Percentiles rank a stretch among this genome's conserved stretches.
Conservation (phyloP, 192 early-diverging fungal species). For the Dispira simplex region DNA sequence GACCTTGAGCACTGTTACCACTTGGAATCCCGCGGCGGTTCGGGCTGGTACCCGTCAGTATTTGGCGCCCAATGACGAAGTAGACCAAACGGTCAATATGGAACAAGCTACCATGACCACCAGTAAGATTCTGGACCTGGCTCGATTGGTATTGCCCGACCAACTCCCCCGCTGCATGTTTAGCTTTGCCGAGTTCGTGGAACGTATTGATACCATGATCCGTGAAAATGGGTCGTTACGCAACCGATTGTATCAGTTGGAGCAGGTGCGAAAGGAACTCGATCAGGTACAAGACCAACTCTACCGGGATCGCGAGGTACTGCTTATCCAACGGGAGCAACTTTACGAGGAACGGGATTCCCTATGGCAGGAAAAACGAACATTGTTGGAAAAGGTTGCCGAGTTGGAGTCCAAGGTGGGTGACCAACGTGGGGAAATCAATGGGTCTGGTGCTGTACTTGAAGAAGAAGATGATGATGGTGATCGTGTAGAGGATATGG, state of each 20-base stretch:
- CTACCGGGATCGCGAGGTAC: constrained; percentile 9
- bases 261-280: constrained; percentile 6
- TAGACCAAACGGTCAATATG: not conserved
- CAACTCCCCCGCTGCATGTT: constrained; percentile 9
- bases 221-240: constrained; percentile 1
- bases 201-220: constrained; percentile 7
- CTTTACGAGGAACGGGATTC: not conserved
- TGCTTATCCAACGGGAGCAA: constrained; percentile 10
- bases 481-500: no score
- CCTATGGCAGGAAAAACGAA: not conserved
- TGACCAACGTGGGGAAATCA: no score
- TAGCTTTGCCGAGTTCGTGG: constrained; percentile 12
- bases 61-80: not conserved
- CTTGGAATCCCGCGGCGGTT: constrained; percentile 6
- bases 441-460: not conserved
- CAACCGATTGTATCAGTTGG: not conserved
- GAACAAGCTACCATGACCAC: constrained; percentile 4
- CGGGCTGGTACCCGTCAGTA: not conserved
- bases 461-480: no score
- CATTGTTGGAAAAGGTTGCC: not conserved
- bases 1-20: constrained; percentile 1
- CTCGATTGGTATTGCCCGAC: not conserved
- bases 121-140: not conserved
- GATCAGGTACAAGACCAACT: constrained; percentile 4
- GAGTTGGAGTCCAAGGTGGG: not conserved